Evolutionary conservation across 441 rosid genomes (phyloP), one percentile per base, ranked within the genome.

Genomic region (Populus hybrid): DNA sequence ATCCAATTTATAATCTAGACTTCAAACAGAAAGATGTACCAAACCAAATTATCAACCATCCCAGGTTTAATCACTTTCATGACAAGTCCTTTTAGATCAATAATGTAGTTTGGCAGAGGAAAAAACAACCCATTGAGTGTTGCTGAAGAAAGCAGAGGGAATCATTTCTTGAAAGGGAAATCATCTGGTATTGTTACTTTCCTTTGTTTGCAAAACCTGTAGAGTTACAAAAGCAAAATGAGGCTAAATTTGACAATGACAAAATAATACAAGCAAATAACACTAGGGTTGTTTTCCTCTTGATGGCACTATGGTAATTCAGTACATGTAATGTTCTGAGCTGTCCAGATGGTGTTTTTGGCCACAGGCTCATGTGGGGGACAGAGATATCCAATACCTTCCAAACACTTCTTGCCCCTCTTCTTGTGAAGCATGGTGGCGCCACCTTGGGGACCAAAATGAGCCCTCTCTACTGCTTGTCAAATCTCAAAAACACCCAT

Each of bases 381-480:
- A 78, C 83, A 83, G 16, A 80, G 63, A 34, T n/a, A 70, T 83
- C 79, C 80, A 75, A 78, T 72, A 74, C 81, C 84, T 78, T 79
- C 84, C 85, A 77, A 70, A 73, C 70, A 50, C 73, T 79, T 77
- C 3, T 32, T 61, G 23, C 61, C 80, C 30, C 71, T 66, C 61
- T 53, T 77, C 77, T 76, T 69, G 64, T 61, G 75, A 73, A 19
- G 69, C 28, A 53, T 78, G 69, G 59, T 79, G 81, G 30, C 30
- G 30, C 75, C 72, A 12, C 7, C 5, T 80, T 84, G 84, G 88
- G 87, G 87, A 81, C 86, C 87, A 76, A 78, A 50, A 16, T 42
- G 21, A 61, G 7, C 74, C 9, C 6, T 63, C 18, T 23, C 57
- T 46, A 46, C 16, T 46, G 19, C 19, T 4, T 46, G 57, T 46